Conservation (phyloP, 345 rosid genomes). For the Carallia brachiata region DNA sequence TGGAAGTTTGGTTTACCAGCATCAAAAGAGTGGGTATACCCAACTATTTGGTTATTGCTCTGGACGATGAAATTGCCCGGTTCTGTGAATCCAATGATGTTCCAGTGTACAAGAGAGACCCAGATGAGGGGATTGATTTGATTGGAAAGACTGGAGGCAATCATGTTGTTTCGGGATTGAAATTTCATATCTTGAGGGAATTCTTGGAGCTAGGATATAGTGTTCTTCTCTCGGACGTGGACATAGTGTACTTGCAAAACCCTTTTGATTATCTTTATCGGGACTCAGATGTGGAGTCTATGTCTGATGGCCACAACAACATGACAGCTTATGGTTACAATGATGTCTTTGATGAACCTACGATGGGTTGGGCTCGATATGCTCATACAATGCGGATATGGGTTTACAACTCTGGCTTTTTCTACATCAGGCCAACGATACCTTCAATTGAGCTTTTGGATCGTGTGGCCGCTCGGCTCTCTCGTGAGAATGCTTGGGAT, state of each 20-base stretch:
- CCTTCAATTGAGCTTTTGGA: slow-evolving; percentile 33
- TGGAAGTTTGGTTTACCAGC: slow-evolving; percentile 31
- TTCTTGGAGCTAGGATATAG: slow-evolving; percentile 32
- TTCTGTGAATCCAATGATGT: slow-evolving; percentile 27
- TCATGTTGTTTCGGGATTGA: slow-evolving; percentile 31
- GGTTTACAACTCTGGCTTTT: slow-evolving; percentile 32
- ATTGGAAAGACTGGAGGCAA: slow-evolving; percentile 30
- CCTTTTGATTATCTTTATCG: slow-evolving; percentile 28
- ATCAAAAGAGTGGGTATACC: slow-evolving; percentile 26
- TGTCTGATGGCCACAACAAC: slow-evolving; percentile 33
- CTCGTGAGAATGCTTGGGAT: slow-evolving; percentile 28
- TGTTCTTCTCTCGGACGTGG: slow-evolving; percentile 35
- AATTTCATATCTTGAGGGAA: slow-evolving; percentile 32
- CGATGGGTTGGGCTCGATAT: slow-evolving; percentile 35
- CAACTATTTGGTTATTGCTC: slow-evolving; percentile 32
- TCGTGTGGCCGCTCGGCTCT: slow-evolving; percentile 27
- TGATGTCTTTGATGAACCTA: slow-evolving; percentile 30
- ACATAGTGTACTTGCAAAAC: slow-evolving; percentile 30
- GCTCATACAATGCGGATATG: slow-evolving; percentile 37
- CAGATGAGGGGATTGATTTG: slow-evolving; percentile 21
- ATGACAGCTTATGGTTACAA: slow-evolving; percentile 26
- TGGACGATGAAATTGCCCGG: slow-evolving; percentile 28
- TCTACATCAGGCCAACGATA: slow-evolving; percentile 34
- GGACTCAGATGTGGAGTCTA: slow-evolving; percentile 36
- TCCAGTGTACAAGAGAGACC: slow-evolving; percentile 30